Conservation (phyloP, 1,139 yeast genomes). For the Geotrichum histeridarum region DNA sequence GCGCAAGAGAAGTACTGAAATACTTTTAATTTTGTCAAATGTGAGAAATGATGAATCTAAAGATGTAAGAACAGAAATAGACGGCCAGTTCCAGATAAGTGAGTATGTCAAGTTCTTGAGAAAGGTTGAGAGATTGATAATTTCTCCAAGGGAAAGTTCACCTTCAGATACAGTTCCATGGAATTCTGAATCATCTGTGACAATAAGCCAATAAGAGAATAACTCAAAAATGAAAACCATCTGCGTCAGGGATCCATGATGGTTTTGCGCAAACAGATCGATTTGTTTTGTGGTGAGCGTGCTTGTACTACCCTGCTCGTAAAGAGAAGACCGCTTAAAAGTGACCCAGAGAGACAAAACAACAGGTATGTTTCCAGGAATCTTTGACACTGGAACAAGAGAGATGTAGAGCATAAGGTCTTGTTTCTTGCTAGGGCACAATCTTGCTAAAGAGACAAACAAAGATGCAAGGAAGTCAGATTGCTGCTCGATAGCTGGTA, state of each 20-base stretch:
- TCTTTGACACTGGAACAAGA: slow-evolving; percentile 21
- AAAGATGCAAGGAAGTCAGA: slow-evolving; percentile 23
- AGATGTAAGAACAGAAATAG: slow-evolving; percentile 1
- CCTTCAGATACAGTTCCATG: slow-evolving; percentile 24
- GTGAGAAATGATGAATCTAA: neutral
- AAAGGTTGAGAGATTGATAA: slow-evolving; percentile 46
- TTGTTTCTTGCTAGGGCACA: slow-evolving; percentile 28
- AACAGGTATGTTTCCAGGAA: slow-evolving; percentile 23
- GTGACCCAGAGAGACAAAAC: slow-evolving; percentile 27
- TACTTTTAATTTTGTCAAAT: slow-evolving; percentile 9
- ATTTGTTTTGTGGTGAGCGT: slow-evolving; percentile 14
- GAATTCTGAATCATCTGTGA: slow-evolving; percentile 67
- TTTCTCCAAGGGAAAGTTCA: slow-evolving; percentile 46
- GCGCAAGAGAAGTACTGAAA: slow-evolving; percentile 45
- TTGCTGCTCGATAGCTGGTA: neutral
- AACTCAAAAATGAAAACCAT: slow-evolving; percentile 45
- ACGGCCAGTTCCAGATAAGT: slow-evolving; percentile 46
- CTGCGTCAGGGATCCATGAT: slow-evolving; percentile 23
- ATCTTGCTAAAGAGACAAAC: slow-evolving; percentile 24
- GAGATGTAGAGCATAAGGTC: slow-evolving; percentile 30
- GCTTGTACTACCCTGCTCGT: slow-evolving; percentile 8
- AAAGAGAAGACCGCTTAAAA: slow-evolving; percentile 22
- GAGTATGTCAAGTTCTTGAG: slow-evolving; percentile 54
- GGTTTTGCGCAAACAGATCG: neutral
- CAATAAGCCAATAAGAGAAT: slow-evolving; percentile 53